phyloP scores from a whole-genome alignment of 1,139 yeast species.

The Taphrina wiesneri region DNA sequence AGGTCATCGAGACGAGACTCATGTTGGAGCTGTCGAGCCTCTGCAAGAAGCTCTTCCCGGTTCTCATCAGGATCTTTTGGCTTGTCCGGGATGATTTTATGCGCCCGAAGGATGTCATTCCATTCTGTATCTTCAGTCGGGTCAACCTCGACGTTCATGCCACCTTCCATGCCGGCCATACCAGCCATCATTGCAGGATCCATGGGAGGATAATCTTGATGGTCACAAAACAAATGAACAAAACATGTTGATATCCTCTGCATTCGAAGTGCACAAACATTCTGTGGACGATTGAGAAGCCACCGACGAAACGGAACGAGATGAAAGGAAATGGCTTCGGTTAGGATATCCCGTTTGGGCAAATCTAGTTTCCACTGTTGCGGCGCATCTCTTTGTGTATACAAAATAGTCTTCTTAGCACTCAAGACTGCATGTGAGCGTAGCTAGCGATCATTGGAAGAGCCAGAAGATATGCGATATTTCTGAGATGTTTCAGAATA shows the following conservation, averaged over 20 bases:
- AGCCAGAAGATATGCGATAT: background rate
- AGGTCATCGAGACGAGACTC: slow-evolving; percentile 73
- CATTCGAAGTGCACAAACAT: too few relatives aligned
- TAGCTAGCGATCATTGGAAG: too few relatives aligned
- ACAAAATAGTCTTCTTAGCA: too few relatives aligned
- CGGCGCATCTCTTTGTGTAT: too few relatives aligned
- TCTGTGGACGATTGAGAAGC: too few relatives aligned
- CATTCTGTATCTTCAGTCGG: slow-evolving; percentile 97
- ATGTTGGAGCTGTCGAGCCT: slow-evolving; percentile 73
- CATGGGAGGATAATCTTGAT: background rate
- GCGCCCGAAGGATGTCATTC: slow-evolving; percentile 88
- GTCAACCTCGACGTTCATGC: slow-evolving; percentile 51
- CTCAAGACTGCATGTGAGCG: too few relatives aligned
- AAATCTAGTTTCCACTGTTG: too few relatives aligned
- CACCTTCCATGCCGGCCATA: slow-evolving; percentile 29
- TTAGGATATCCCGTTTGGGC: too few relatives aligned
- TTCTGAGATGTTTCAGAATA: background rate
- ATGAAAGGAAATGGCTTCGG: too few relatives aligned
- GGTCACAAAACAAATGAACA: too few relatives aligned
- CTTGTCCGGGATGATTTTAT: slow-evolving; percentile 89
- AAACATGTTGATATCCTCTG: too few relatives aligned
- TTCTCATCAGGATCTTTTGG: slow-evolving; percentile 87
- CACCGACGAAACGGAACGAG: too few relatives aligned
- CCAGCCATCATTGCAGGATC: slow-evolving; percentile 16
- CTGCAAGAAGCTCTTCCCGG: slow-evolving; percentile 82